Percentiles rank a stretch among this genome's conserved stretches.
phyloP scores from a whole-genome alignment of 306 rosid species.

The Dryas alaskensis region DNA sequence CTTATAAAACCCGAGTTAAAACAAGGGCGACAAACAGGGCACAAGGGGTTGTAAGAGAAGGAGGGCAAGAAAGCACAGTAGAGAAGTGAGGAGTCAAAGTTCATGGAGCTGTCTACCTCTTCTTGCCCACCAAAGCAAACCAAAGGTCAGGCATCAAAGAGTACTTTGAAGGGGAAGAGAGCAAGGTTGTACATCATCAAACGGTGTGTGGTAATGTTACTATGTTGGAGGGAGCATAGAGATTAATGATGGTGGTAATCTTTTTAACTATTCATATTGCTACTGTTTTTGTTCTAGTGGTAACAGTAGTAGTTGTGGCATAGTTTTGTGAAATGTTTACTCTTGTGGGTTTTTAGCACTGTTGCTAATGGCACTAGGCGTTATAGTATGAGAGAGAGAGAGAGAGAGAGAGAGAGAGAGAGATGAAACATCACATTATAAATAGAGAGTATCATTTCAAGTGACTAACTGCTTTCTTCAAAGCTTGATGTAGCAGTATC shows the following conservation, averaged over 20 bases:
- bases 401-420: not conserved
- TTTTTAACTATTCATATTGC: constrained; percentile 2
- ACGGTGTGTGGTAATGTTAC: constrained; percentile 39
- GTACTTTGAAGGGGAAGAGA: constrained; percentile 36
- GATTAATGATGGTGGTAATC: constrained; percentile 30
- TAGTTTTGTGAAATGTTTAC: not conserved
- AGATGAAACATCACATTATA: not conserved
- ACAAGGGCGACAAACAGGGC: not conserved
- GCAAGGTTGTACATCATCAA: constrained; percentile 39
- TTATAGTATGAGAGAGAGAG: not conserved
- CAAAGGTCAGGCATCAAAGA: constrained; percentile 17
- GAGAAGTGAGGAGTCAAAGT: not conserved
- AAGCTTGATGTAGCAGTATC: not conserved
- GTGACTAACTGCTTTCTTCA: constrained; percentile 8
- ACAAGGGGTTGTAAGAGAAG: not conserved
- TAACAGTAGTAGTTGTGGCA: not conserved
- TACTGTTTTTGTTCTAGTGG: not conserved
- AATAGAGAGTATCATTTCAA: not conserved
- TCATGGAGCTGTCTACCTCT: constrained; percentile 29
- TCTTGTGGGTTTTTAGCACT: not conserved
- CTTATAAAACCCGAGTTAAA: constrained; percentile 1
- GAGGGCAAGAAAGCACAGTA: not conserved
- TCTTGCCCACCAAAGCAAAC: constrained; percentile 22
- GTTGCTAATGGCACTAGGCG: not conserved
- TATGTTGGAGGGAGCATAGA: constrained; percentile 39